Evolutionary conservation across 148 eudicot genomes (phyloP), one percentile per base, ranked within the genome.

Genomic region (Drosera capensis): DNA sequence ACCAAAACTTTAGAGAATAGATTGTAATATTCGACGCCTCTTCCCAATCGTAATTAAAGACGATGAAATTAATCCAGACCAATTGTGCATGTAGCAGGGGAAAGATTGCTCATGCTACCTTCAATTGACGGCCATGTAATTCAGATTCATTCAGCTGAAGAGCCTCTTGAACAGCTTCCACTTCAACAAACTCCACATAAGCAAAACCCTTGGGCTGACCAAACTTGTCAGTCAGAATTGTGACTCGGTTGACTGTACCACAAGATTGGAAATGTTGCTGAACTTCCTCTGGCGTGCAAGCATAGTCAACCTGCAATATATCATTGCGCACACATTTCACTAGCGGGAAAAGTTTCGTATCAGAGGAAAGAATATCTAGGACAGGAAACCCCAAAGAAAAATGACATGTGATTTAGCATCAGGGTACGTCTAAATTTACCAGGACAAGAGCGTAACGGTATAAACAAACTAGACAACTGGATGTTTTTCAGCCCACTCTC

Each of bases 151-250:
- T 86, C 23, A 86, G 70, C 15, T 46, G 46, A 19, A 86, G 71
- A 45, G 96, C 94, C 66, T 82, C 94, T 52, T 86, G 96, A 52
- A 82, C 66, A 56, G 82, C 96, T 55, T 86, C 96, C 18, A 48
- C 64, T 56, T 86, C 96, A 46, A 86, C 57, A 51, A 86, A 86
- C 49, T 86, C 96, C n/a, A 86, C 96, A 68, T 86, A 86, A 12
- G 96, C 96, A 65, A 82, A 86, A 18, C 96, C 96, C 72, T 86
- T 86, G 21, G 96, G 96, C 55, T 86, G 96, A 45, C 96, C 96
- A 68, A 73, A 82, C 70, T 86, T 86, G 62, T 86, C 94, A 15
- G 85, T 79, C 54, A 82, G 63, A 54, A 87, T 82, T 13, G 94
- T 87, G 52, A 79, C 94, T 47, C 96, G 62, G 54, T 87, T 87